Conservation (phyloP, 768 basidiomycete species). For the Pilatotrama ljubarskyi region DNA sequence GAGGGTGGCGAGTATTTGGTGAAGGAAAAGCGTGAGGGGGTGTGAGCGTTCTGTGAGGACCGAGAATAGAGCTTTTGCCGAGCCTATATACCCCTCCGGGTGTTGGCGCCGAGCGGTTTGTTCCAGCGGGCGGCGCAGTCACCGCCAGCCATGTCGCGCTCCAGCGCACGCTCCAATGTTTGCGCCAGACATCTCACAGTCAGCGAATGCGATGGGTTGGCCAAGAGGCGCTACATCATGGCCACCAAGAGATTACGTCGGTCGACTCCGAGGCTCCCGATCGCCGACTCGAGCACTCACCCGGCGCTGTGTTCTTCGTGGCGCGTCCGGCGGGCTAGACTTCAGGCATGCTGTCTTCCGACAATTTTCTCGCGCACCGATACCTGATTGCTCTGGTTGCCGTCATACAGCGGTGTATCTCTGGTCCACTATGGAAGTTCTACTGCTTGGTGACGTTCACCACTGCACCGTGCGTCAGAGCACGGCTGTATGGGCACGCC, state of each 20-base stretch:
- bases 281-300: background rate
- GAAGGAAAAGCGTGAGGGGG: background rate
- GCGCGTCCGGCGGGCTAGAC: background rate
- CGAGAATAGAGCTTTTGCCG: background rate
- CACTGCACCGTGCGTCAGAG: constrained; percentile 54
- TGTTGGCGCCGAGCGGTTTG: background rate
- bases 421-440: background rate
- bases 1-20: background rate
- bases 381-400: background rate
- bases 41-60: background rate
- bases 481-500: constrained; percentile 72
- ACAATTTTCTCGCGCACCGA: background rate
- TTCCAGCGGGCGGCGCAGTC: background rate
- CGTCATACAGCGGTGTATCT: background rate
- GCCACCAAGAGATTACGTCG: constrained; percentile 6
- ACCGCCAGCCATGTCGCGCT: background rate
- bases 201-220: background rate
- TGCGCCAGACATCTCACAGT: background rate
- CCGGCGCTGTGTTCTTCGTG: constrained; percentile 1
- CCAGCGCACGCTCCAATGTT: constrained; percentile 3
- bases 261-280: constrained; percentile 10
- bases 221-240: background rate
- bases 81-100: background rate
- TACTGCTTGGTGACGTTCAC: constrained; percentile 57
- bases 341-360: background rate